Conservation (phyloP, 331 rosid genomes). For the Malus hybrid region DNA sequence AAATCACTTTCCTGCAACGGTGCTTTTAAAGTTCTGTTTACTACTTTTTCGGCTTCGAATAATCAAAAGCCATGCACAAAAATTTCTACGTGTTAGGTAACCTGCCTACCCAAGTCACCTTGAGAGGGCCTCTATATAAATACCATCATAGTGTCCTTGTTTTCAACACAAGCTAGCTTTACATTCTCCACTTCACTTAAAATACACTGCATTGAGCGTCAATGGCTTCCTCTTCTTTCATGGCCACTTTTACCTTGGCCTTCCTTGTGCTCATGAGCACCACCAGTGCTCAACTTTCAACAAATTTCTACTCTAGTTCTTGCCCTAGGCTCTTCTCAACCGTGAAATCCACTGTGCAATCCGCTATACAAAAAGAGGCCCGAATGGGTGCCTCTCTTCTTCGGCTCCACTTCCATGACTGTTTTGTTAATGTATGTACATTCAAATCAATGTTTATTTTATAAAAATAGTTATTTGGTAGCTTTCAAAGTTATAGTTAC, state of each 20-base stretch:
- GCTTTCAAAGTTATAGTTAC: not conserved
- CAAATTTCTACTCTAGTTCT: slow-evolving; percentile 39
- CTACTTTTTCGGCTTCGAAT: not conserved
- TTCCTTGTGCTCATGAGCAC: slow-evolving; percentile 24
- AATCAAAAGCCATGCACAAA: slow-evolving; percentile 18
- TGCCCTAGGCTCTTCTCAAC: slow-evolving; percentile 59
- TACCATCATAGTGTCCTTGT: not conserved
- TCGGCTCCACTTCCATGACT: slow-evolving; percentile 88
- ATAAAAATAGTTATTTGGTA: too few species aligned
- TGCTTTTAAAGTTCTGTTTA: not conserved
- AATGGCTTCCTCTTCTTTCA: slow-evolving; percentile 40
- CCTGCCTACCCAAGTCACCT: slow-evolving; percentile 32
- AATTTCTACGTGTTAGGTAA: slow-evolving; percentile 54
- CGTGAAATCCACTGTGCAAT: slow-evolving; percentile 43
- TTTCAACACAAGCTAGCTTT: not conserved
- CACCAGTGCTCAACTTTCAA: slow-evolving; percentile 49
- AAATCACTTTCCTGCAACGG: not conserved
- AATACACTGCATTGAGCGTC: not conserved
- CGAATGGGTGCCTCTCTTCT: slow-evolving; percentile 95
- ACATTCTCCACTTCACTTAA: not conserved
- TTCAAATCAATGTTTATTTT: too few species aligned
- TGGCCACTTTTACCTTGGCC: slow-evolving; percentile 6
- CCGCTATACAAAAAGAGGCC: slow-evolving; percentile 59
- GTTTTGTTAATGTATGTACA: slow-evolving; percentile 68
- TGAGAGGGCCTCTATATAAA: slow-evolving; percentile 32